Conservation (phyloP, 176 grass and related monocot species). For the Stipa capillata region DNA sequence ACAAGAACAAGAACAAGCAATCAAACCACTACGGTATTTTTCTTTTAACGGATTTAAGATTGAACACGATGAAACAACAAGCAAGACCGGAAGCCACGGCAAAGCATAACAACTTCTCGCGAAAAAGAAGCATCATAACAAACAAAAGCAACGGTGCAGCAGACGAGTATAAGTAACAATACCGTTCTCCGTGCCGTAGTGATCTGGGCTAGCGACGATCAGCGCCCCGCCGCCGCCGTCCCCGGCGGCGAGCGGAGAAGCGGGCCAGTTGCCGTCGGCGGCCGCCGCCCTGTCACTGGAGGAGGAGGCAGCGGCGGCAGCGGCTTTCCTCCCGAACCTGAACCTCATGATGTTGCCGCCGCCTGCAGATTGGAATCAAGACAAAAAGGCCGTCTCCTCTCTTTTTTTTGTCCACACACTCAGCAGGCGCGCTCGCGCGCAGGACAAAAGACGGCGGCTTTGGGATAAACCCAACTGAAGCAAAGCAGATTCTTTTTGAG, state of each 20-base stretch:
- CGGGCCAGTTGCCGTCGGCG: neutral
- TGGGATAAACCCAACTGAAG: neutral
- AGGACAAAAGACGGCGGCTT: neutral
- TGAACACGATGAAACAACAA: too few species aligned
- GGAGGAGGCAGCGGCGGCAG: neutral
- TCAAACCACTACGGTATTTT: neutral
- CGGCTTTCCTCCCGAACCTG: neutral
- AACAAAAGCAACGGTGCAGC: neutral
- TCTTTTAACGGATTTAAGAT: neutral
- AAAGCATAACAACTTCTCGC: too few species aligned
- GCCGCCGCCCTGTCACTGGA: too few species aligned
- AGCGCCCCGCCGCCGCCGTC: neutral
- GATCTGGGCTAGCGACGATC: neutral
- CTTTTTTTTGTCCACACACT: too few species aligned
- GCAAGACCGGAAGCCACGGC: too few species aligned
- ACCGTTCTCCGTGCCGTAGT: neutral
- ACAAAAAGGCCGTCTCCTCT: neutral
- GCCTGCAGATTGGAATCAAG: neutral
- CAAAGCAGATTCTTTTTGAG: neutral
- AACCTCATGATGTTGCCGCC: constrained; percentile 14
- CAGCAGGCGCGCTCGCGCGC: neutral
- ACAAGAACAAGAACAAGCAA: neutral
- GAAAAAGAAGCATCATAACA: too few species aligned
- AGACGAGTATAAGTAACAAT: neutral
- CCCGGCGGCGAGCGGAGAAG: neutral